phyloP scores from a whole-genome alignment of 1,284 basidiomycete species.

The Sporisorium scitamineum region DNA sequence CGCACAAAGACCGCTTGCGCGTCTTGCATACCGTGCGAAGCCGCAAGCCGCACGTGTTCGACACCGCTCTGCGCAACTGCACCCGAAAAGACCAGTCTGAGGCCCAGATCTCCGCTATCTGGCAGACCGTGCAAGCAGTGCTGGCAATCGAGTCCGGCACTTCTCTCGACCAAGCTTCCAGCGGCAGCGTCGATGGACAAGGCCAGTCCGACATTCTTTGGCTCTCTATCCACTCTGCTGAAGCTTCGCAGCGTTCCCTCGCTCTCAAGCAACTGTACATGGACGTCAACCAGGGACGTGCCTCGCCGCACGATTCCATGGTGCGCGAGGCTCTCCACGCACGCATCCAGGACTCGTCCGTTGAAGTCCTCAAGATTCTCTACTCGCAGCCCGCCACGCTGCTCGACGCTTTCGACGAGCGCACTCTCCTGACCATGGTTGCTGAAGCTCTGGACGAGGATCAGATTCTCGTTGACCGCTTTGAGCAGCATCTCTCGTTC shows the following conservation, averaged over 20 bases:
- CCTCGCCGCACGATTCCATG: conserved; percentile 49
- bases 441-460: conserved; percentile 32
- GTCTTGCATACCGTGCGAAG: conserved; percentile 50
- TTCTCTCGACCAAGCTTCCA: conserved; percentile 27
- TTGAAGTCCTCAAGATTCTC: conserved; percentile 48
- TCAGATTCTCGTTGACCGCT: conserved; percentile 22
- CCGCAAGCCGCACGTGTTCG: conserved; percentile 49
- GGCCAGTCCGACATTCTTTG: conserved; percentile 49
- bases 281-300: conserved; percentile 33
- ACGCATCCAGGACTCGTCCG: conserved; percentile 47
- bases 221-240: conserved; percentile 61
- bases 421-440: conserved; percentile 35
- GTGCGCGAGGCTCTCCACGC: conserved; percentile 57
- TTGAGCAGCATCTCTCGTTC: conserved; percentile 44
- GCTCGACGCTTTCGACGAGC: conserved; percentile 42
- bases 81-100: conserved; percentile 36
- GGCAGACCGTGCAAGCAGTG: conserved; percentile 52
- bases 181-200: conserved; percentile 18
- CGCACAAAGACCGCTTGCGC: conserved; percentile 45
- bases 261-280: conserved; percentile 53
- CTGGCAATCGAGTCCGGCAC: conserved; percentile 50
- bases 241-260: conserved; percentile 47
- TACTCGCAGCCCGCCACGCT: conserved; percentile 39
- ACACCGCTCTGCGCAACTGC: conserved; percentile 44
- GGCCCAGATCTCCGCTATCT: conserved; percentile 36